phyloP scores from a whole-genome alignment of 2,329 filamentous ascomycete genomes.

The Hortaea werneckii region DNA sequence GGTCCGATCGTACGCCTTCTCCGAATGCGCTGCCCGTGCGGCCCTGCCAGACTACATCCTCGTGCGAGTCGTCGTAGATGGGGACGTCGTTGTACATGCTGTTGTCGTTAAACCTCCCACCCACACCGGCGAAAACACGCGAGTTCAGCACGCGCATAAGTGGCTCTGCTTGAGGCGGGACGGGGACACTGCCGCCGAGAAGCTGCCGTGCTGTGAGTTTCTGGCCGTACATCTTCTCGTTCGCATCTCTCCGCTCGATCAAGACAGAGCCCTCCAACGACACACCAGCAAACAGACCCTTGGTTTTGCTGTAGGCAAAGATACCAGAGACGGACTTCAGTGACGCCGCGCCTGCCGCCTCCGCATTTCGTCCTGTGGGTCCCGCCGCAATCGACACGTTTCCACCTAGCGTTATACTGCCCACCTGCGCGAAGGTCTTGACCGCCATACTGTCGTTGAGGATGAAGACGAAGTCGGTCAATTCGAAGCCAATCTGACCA shows the following conservation, averaged over 20 bases:
- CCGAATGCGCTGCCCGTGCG: constrained; percentile 60
- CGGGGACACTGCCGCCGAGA: constrained; percentile 64
- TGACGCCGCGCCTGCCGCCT: constrained; percentile 88
- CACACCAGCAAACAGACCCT: constrained; percentile 91
- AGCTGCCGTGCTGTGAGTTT: constrained; percentile 73
- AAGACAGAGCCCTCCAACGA: constrained; percentile 87
- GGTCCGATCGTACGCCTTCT: constrained; percentile 50
- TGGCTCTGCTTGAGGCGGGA: constrained; percentile 72
- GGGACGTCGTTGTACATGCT: constrained; percentile 89
- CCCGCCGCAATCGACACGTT: constrained; percentile 95
- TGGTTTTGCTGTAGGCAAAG: constrained; percentile 97
- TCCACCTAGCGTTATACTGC: constrained; percentile 83
- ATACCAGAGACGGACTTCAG: constrained; percentile 81
- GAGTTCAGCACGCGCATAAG: constrained; percentile 80
- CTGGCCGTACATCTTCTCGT: constrained; percentile 87
- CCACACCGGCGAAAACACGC: constrained; percentile 65
- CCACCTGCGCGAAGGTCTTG: constrained; percentile 85
- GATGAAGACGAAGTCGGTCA: constrained; percentile 96
- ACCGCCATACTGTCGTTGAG: constrained; percentile 86
- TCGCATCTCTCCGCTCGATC: constrained; percentile 90
- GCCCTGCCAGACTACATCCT: constrained; percentile 77
- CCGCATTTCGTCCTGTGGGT: constrained; percentile 86
- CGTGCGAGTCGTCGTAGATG: constrained; percentile 73
- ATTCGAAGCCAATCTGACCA: constrained; percentile 76
- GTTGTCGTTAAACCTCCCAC: constrained; percentile 42